Conservation (phyloP, 257 asterid species). For the Primulina huaijiensis region DNA sequence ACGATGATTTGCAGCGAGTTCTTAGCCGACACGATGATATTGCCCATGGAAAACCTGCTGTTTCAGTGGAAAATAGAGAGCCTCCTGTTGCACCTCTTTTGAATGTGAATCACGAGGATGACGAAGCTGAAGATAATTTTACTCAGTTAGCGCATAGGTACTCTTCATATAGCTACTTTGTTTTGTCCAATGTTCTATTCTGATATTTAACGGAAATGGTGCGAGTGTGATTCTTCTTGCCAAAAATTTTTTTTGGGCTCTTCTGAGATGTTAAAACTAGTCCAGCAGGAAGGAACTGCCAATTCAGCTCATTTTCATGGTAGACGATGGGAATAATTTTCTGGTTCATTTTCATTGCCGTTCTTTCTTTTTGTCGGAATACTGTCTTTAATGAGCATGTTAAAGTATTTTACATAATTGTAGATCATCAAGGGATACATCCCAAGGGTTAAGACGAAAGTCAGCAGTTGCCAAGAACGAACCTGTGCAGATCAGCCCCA, state of each 20-base stretch:
- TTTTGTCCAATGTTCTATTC: constrained; percentile 7
- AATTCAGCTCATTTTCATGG: neutral
- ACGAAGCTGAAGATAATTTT: constrained; percentile 90
- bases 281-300: neutral
- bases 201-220: neutral
- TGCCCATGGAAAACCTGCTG: constrained; percentile 53
- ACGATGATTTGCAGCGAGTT: constrained; percentile 82
- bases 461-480: constrained; percentile 38
- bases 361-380: constrained; percentile 3
- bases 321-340: neutral
- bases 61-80: constrained; percentile 31
- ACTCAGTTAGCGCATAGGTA: constrained; percentile 78
- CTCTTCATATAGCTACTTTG: neutral
- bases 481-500: constrained; percentile 41
- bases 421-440: constrained; percentile 76
- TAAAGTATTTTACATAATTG: constrained; percentile 17
- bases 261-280: neutral
- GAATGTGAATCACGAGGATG: constrained; percentile 88
- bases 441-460: constrained; percentile 58
- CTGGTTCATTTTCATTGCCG: neutral
- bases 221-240: neutral
- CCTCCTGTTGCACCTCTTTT: constrained; percentile 67
- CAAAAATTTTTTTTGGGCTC: neutral
- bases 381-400: neutral
- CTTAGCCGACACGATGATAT: constrained; percentile 63